Conservation (phyloP, 768 basidiomycete genomes). For the Thelephora aurantiotincta region DNA sequence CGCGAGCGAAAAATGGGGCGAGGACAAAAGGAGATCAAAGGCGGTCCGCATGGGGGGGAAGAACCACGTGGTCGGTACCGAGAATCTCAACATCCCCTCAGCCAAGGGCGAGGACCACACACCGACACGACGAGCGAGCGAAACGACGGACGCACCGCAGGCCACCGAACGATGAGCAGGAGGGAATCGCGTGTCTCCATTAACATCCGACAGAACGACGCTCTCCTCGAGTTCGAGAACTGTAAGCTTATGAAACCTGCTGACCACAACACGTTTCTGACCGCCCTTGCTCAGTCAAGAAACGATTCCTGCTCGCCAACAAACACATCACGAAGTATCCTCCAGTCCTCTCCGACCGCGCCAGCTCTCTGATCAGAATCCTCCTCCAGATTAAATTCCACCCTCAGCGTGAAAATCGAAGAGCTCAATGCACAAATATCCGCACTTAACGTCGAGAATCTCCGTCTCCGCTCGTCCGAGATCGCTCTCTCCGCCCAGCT, state of each 20-base stretch:
- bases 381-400: slow-evolving; percentile 59
- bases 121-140: background rate
- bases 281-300: slow-evolving; percentile 52
- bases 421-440: slow-evolving; percentile 77
- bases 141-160: background rate
- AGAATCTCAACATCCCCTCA: background rate
- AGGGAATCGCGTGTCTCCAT: slow-evolving; percentile 32
- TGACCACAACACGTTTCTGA: slow-evolving; percentile 1
- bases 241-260: slow-evolving; percentile 34
- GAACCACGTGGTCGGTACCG: background rate
- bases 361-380: slow-evolving; percentile 2
- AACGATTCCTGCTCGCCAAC: slow-evolving; percentile 82
- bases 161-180: slow-evolving; percentile 20
- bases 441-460: slow-evolving; percentile 70
- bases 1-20: background rate
- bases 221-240: slow-evolving; percentile 72
- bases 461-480: slow-evolving; percentile 68
- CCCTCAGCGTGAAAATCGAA: slow-evolving; percentile 70
- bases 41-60: background rate
- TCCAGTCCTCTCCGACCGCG: slow-evolving; percentile 10
- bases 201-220: slow-evolving; percentile 59
- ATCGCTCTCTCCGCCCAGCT: slow-evolving; percentile 63
- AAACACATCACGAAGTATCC: slow-evolving; percentile 80
- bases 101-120: background rate
- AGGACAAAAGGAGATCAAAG: background rate